A percentile compares a stretch with the other conserved stretches of the same genome.
Conservation (phyloP, 2,329 filamentous ascomycete genomes). For the Colletotrichum tabaci region DNA sequence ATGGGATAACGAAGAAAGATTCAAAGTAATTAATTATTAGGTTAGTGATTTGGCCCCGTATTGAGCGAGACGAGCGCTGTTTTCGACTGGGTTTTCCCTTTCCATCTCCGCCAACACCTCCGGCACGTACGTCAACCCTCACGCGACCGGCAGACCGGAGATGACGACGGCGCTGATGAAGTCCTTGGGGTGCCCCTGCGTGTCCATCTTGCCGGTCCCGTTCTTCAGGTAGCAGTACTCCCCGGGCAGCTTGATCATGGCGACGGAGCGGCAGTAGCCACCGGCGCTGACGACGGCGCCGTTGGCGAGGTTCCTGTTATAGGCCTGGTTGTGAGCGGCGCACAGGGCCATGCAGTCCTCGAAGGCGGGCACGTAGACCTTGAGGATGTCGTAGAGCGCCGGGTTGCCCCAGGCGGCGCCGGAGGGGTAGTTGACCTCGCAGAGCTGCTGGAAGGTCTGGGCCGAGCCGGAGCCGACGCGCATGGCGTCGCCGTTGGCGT, state of each 20-base stretch:
- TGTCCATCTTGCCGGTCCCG: conserved; percentile 41
- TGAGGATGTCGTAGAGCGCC: conserved; percentile 42
- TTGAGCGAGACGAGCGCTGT: not conserved
- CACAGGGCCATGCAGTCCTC: conserved; percentile 44
- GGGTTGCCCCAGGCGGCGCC: conserved; percentile 42
- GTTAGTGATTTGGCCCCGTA: too few relatives aligned
- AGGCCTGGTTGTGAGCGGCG: conserved; percentile 39
- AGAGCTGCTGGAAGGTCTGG: conserved; percentile 41
- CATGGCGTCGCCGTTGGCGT: conserved; percentile 25
- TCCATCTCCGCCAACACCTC: not conserved
- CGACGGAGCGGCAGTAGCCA: conserved; percentile 41
- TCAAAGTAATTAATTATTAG: too few relatives aligned
- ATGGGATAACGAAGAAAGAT: too few relatives aligned
- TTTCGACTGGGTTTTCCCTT: not conserved
- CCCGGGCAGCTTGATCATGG: conserved; percentile 43
- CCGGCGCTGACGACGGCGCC: conserved; percentile 8
- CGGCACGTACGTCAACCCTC: not conserved
- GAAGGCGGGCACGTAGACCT: conserved; percentile 43
- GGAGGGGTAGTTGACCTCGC: conserved; percentile 43
- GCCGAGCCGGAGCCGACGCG: not conserved
- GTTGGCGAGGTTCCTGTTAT: conserved; percentile 17
- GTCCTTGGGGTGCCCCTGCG: conserved; percentile 21
- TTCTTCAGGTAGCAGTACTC: conserved; percentile 46
- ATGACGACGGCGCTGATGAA: conserved; percentile 41
- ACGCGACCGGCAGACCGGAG: not conserved